Conservation (phyloP, 306 rosid genomes). For the Acacia acuminata region DNA sequence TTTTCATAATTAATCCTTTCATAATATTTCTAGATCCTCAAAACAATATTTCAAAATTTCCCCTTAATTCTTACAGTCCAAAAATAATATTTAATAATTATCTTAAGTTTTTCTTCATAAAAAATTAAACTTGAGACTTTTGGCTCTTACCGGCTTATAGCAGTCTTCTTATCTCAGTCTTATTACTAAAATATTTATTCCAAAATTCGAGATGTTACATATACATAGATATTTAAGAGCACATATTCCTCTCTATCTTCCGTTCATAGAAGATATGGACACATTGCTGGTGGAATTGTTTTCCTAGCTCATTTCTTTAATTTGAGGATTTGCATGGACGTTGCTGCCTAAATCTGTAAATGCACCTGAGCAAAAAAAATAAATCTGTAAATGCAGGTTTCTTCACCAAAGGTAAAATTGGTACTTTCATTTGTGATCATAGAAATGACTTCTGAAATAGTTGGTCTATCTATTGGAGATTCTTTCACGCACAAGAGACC, state of each 20-base stretch:
- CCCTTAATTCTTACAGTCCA: too few relatives aligned
- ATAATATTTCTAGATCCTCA: too few relatives aligned
- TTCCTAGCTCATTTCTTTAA: not conserved
- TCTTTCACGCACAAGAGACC: conserved; percentile 34
- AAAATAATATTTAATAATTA: too few relatives aligned
- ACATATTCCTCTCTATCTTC: not conserved
- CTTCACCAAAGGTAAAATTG: not conserved
- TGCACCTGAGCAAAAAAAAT: too few relatives aligned
- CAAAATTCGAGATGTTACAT: not conserved
- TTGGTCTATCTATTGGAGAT: conserved; percentile 25
- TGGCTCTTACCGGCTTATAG: too few relatives aligned
- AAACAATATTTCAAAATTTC: too few relatives aligned
- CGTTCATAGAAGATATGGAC: not conserved
- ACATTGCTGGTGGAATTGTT: not conserved
- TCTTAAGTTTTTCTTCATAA: too few relatives aligned
- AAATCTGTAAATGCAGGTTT: not conserved
- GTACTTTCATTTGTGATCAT: conserved; percentile 27
- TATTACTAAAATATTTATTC: too few relatives aligned
- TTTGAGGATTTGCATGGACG: not conserved
- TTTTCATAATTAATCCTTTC: too few relatives aligned
- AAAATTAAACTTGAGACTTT: too few relatives aligned
- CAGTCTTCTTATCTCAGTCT: too few relatives aligned
- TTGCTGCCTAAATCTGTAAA: not conserved
- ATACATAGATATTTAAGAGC: not conserved
- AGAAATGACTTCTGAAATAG: conserved; percentile 24